A percentile compares a stretch with the other conserved stretches of the same genome.
Conservation (phyloP, 345 rosid species). For the Bruguiera gymnorhiza region DNA sequence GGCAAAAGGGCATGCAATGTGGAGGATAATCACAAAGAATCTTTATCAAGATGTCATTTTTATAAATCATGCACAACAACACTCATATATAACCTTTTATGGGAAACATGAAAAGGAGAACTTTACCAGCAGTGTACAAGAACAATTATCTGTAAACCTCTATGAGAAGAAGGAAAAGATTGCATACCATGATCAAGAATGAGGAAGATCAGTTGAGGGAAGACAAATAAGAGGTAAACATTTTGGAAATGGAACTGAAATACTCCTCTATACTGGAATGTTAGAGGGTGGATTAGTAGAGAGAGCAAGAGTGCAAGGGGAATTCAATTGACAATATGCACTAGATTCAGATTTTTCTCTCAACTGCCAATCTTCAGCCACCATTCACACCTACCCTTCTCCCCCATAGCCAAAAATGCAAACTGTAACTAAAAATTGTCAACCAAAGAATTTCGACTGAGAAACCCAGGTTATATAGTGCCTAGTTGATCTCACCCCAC, state of each 20-base stretch:
- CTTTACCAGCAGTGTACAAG: too few species aligned
- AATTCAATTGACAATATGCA: neutral
- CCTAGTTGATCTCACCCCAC: too few species aligned
- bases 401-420: neutral
- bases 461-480: too few species aligned
- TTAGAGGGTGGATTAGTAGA: neutral
- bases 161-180: neutral
- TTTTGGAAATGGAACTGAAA: neutral
- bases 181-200: constrained; percentile 16
- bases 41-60: too few species aligned
- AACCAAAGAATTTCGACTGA: too few species aligned
- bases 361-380: constrained; percentile 22
- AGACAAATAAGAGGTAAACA: neutral
- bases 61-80: too few species aligned
- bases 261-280: neutral
- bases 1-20: too few species aligned
- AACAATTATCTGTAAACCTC: neutral
- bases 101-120: too few species aligned
- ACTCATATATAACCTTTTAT: too few species aligned
- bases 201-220: neutral
- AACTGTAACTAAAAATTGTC: too few species aligned
- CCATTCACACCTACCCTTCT: constrained; percentile 30
- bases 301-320: neutral
- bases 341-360: neutral
- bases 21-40: too few species aligned